A percentile compares a stretch with the other conserved stretches of the same genome.
phyloP scores from a whole-genome alignment of 495 filamentous ascomycete genomes.

The Trichocladium uniseriatum region DNA sequence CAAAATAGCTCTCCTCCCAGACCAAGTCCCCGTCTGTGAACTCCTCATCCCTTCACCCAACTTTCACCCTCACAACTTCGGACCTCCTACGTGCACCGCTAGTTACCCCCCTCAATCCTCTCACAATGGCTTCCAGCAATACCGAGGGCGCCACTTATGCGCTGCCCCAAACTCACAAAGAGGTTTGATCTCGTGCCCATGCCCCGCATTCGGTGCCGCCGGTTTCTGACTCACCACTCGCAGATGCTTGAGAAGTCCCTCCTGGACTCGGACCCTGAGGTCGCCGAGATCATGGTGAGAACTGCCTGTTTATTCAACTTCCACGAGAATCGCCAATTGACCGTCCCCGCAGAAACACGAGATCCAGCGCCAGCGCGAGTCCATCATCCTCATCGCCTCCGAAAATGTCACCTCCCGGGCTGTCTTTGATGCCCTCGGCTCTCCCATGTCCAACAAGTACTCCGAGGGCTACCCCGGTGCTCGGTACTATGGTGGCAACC shows the following conservation, averaged over 20 bases:
- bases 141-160: slow-evolving; percentile 54
- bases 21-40: background rate
- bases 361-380: slow-evolving; percentile 95
- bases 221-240: slow-evolving; percentile 41
- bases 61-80: background rate
- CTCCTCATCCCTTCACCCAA: background rate
- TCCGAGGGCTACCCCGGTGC: slow-evolving; percentile 97
- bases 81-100: background rate
- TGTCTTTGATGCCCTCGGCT: slow-evolving; percentile 82
- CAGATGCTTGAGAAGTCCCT: slow-evolving; percentile 88
- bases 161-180: slow-evolving; percentile 78
- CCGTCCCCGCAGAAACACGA: slow-evolving; percentile 60
- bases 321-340: background rate
- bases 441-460: slow-evolving; percentile 97
- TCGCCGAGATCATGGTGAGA: slow-evolving; percentile 87
- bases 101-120: background rate
- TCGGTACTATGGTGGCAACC: slow-evolving; percentile 97
- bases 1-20: background rate
- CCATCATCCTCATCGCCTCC: slow-evolving; percentile 94
- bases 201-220: slow-evolving; percentile 1
- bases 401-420: slow-evolving; percentile 85
- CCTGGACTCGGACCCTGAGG: slow-evolving; percentile 77
- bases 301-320: background rate
- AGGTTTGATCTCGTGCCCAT: slow-evolving; percentile 47
- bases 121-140: slow-evolving; percentile 31